Conservation (phyloP, 2,329 filamentous ascomycete species). For the Macrophomina phaseolina region DNA sequence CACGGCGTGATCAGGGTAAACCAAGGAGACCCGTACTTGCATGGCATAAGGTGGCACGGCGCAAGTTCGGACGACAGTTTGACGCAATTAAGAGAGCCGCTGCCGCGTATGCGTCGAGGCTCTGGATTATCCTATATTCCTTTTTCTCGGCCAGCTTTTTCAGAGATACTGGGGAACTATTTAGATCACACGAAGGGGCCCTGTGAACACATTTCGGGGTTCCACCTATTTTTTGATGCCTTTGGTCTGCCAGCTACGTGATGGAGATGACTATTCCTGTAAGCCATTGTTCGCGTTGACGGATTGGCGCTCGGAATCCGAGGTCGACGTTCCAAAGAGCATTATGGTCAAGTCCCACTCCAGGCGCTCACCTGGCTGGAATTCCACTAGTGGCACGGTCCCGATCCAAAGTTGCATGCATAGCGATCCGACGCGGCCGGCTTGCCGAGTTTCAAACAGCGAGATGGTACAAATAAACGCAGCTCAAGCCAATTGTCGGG, state of each 20-base stretch:
- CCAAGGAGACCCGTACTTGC: neutral
- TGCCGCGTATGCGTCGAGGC: neutral
- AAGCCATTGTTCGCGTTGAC: too few relatives aligned
- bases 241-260: too few relatives aligned
- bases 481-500: neutral
- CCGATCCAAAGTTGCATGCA: neutral
- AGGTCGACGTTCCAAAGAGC: neutral
- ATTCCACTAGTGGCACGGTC: neutral
- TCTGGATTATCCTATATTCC: neutral
- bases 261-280: too few relatives aligned
- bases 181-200: neutral
- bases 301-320: too few relatives aligned
- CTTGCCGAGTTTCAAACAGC: constrained; percentile 1
- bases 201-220: neutral
- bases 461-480: neutral
- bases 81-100: constrained; percentile 1
- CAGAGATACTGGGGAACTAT: neutral
- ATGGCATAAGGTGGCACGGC: neutral
- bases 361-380: neutral
- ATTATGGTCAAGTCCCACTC: neutral
- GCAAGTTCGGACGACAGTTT: neutral
- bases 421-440: neutral
- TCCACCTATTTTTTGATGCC: too few relatives aligned
- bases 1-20: neutral
- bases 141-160: neutral